These are phyloP conservation scores for Phyllosticta citribraziliensis DNA, from an alignment of 2,329 filamentous ascomycete genomes.

Conservation along the genomic window DNA sequence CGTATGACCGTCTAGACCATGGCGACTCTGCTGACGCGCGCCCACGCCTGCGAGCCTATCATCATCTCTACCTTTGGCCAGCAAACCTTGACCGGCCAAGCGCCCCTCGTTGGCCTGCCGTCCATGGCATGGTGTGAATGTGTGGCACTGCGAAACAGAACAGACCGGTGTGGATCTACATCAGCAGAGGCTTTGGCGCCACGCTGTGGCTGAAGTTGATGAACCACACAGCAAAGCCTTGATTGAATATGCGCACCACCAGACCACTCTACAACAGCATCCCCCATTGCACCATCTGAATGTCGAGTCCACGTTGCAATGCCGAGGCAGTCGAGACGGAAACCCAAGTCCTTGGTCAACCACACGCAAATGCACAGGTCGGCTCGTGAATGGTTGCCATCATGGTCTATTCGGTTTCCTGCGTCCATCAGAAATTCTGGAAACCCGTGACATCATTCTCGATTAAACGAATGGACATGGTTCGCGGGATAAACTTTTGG, in stretches of 20 bases:
- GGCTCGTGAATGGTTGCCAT: not conserved
- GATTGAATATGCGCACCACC: not conserved
- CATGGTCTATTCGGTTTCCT: not conserved
- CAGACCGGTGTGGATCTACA: not conserved
- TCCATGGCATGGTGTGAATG: too few species aligned
- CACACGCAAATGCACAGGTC: too few species aligned
- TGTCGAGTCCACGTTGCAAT: too few species aligned
- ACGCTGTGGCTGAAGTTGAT: not conserved
- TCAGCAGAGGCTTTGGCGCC: not conserved
- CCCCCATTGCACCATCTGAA: too few species aligned
- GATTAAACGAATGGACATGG: not conserved
- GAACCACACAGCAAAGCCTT: not conserved
- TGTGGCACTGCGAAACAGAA: not conserved
- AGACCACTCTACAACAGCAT: not conserved
- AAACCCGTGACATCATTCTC: not conserved
- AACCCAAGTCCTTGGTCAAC: too few species aligned
- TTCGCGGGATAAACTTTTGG: not conserved
- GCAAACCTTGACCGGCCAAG: not conserved
- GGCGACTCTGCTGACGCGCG: not conserved
- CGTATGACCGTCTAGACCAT: not conserved
- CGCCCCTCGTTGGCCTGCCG: not conserved
- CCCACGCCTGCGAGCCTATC: not conserved
- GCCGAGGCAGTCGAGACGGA: too few species aligned
- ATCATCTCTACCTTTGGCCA: not conserved
- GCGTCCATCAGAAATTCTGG: not conserved